Base-by-base conservation (phyloP, 78 protist species). In the Capsaspora owczarzaki region DNA sequence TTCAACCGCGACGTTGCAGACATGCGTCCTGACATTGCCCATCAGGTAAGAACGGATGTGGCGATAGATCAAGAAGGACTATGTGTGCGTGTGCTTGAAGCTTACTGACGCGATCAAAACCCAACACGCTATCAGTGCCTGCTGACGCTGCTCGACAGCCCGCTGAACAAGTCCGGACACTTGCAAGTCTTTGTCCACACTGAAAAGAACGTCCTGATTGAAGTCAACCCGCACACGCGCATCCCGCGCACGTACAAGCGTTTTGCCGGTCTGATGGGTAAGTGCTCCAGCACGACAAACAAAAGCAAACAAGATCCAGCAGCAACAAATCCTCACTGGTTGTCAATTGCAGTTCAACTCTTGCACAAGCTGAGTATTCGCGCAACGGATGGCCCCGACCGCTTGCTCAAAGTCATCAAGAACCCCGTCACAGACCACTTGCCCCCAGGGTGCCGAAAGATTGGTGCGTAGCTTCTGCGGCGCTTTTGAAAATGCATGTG, bases 191-290 rank as follows among this genome's bases (percentile, higher is more conserved):
- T 74, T 78, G 82, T 98, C 2, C 96, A 76, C 79, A 84, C 96
- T 0, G 82, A 82, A 35, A 89, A 81, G 38, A 81, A 81, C 71
- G 91, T 90, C 25, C 82, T 95, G 51, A 92, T 96, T 46, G 93
- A 93, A 31, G 81, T 96, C 70, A 87, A 91, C 81, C 99, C 99
- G 16, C 89, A 89, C 38, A 86, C 91, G 27, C 89, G 98, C 61
- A 89, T 97, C 19, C 99, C 99, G 31, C 89, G 99, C 43, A 96
- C 99, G 0, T 95, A 85, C 86, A 78, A 87, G 63, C 92, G 98
- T 25, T 98, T 98, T 42, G 70, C 94, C 35, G 98, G 97, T 20
- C 86, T 96, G 37, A 94, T 96, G 93, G 95, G 96, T 92, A 74
- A 38, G 89, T 49, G 19, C 46, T 2, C 8, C 8, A 6, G n/a